A percentile compares a stretch with the other conserved stretches of the same genome.
Conservation (phyloP, 1,139 yeast genomes). For the Yamadazyma triangularis region DNA sequence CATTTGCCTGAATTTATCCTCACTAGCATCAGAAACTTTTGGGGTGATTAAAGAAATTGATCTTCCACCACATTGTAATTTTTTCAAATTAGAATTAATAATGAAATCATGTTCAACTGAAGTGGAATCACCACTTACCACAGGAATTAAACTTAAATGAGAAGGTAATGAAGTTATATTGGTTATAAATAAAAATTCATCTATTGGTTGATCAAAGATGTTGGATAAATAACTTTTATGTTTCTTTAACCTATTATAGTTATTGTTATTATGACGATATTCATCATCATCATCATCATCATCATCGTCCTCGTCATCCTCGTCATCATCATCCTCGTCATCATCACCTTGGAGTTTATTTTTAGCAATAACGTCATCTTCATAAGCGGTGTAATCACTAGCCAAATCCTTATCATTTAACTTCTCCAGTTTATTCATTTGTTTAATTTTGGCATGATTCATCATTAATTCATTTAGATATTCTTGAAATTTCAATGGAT, state of each 20-base stretch:
- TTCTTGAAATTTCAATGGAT: slow-evolving; percentile 56
- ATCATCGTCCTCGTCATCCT: background rate
- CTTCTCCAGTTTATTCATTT: slow-evolving; percentile 31
- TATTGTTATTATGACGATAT: too few species aligned
- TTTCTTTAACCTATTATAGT: too few species aligned
- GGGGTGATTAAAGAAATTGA: slow-evolving; percentile 62
- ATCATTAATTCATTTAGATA: slow-evolving; percentile 64
- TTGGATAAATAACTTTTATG: background rate
- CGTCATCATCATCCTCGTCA: slow-evolving; percentile 2
- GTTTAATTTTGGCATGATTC: slow-evolving; percentile 48
- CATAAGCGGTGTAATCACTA: too few species aligned
- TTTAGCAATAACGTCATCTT: slow-evolving; percentile 4
- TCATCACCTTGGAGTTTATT: slow-evolving; percentile 1
- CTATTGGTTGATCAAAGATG: slow-evolving; percentile 2
- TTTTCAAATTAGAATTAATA: slow-evolving; percentile 71
- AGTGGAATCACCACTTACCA: slow-evolving; percentile 59
- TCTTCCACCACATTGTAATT: slow-evolving; percentile 81
- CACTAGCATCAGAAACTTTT: slow-evolving; percentile 70
- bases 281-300: background rate
- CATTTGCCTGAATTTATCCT: slow-evolving; percentile 76
- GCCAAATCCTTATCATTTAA: slow-evolving; percentile 1
- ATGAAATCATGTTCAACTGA: slow-evolving; percentile 54
- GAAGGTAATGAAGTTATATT: slow-evolving; percentile 80
- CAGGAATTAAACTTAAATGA: slow-evolving; percentile 62
- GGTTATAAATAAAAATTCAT: slow-evolving; percentile 64